Evolutionary conservation across 495 filamentous ascomycete genomes (phyloP), one percentile per base, ranked within the genome.

Genomic region (Tuber umbilicatum): DNA sequence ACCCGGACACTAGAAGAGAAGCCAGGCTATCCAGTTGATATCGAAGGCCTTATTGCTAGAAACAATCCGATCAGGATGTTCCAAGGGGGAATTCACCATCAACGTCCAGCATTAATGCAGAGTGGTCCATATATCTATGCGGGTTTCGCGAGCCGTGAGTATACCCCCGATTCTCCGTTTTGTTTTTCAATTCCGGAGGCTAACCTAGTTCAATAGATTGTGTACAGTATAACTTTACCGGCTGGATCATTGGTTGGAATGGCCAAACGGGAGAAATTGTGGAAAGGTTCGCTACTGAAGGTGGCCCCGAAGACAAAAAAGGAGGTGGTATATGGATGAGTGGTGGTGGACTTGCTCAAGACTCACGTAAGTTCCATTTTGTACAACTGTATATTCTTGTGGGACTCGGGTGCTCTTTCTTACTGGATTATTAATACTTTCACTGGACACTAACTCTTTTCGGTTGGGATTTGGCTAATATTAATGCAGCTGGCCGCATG

Each of bases 181-280:
- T 9, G n/a, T 14, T 70, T 73, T 67, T 41, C 17, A 35, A 27
- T 42, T n/a, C 10, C n/a, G 14, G 50, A 27, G 50, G 50, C 23
- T 27, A 12, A 55, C 23, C 50, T 3, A 55, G 23, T 27, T 12
- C 23, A 43, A 75, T 6, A 42, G 21, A 21, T 10, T 84, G 84
- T 68, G 84, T 84, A 38, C 81, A 85, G 69, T 85, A 83, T 75
- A 85, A 86, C 75, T 85, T 84, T 71, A 86, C 85, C 10, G 85
- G 85, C 37, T 85, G 83, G 76, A 81, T 86, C 40, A 82, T 85
- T 50, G 84, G 85, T 39, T 86, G 83, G 80, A 78, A 86, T 77
- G 84, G 84, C 74, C 84, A 78, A 5, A 84, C 78, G 21, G 86
- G 85, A 21, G 73, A 77, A 35, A 80, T 81, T 35, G 80, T 87